Evolutionary conservation across 2,329 filamentous ascomycete species (phyloP), one percentile per base, ranked within the genome.

Genomic region (Cyphellophora attinorum): DNA sequence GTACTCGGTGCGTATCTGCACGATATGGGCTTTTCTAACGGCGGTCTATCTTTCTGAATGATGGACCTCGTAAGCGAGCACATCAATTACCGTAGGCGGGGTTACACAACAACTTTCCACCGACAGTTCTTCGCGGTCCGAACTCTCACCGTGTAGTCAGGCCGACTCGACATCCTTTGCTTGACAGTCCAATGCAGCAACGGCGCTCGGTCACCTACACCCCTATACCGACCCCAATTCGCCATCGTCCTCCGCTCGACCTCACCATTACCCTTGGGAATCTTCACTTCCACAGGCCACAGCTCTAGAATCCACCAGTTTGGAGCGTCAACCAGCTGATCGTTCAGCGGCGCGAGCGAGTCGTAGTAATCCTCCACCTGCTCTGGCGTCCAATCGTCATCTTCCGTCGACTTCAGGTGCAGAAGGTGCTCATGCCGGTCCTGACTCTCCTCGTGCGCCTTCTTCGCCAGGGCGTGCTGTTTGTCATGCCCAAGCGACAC

Each of bases 51-150:
- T n/a, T n/a, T n/a, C n/a, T n/a, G n/a, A n/a, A n/a, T n/a, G n/a
- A n/a, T n/a, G n/a, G n/a, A n/a, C n/a, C n/a, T n/a, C n/a, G n/a
- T n/a, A n/a, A n/a, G n/a, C n/a, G n/a, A n/a, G n/a, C n/a, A n/a
- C n/a, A n/a, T n/a, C n/a, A n/a, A n/a, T n/a, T n/a, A n/a, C n/a
- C n/a, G n/a, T 25, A 25, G 10, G 21, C 21, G 10, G 8, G n/a
- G n/a, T 25, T n/a, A 25, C 21, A 10, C 67, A 73, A 0, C 69
- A 70, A 39, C 59, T 59, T 48, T 57, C 71, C 49, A 61, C 35
- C 19, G 31, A 1, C 54, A 49, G 27, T 53, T 45, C 33, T 45
- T 43, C 29, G 53, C 51, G 16, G 52, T 35, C 25, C 49, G 38
- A 18, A 51, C 52, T 38, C 45, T 53, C 10, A 58, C 41, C 33